Evolutionary conservation across 495 filamentous ascomycete genomes (phyloP), one percentile per base, ranked within the genome.

Genomic region (Aspergillus diversus): DNA sequence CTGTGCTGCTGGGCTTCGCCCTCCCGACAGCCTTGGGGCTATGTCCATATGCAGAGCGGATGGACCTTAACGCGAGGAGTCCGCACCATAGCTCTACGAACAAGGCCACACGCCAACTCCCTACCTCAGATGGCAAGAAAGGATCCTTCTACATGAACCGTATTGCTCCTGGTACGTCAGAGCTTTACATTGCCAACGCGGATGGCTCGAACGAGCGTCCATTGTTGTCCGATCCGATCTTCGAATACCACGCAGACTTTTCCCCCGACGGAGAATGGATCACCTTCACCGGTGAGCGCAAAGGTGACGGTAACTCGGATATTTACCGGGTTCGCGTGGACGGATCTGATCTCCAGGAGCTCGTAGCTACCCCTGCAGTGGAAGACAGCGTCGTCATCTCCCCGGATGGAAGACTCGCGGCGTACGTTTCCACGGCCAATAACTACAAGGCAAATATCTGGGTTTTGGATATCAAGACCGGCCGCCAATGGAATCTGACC

Each of bases 201-300:
- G 69, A 79, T 49, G 73, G 75, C 21, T 68, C 53, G 8, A 68
- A 72, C 50, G 77, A 74, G n/a, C 64, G 66, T 9, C 55, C 63
- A 15, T 66, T 80, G 9, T 57, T 80, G 8, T 48, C 65, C 2
- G 48, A 72, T 15, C 53, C 73, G 15, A 54, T 61, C 6, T 79
- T 69, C 57, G 76, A 79, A 32, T 80, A 75, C 46, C 78, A 77
- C 37, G 72, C 73, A 9, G 35, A 48, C 0, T 79, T 70, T 57
- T 76, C 78, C 2, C 59, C 74, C 0, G 70, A 76, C 56, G 71
- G 69, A 9, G 34, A 70, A 63, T 71, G 69, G 69, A 68, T 75
- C 16, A 66, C 59, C 31, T 75, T 75, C 48, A 75, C 73, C 3
- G 49, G 56, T 5, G 71, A 75, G 57, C 69, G 71, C 2, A 66